Base-by-base conservation (phyloP, 345 rosid species). In the Lagerstroemia speciosa region DNA sequence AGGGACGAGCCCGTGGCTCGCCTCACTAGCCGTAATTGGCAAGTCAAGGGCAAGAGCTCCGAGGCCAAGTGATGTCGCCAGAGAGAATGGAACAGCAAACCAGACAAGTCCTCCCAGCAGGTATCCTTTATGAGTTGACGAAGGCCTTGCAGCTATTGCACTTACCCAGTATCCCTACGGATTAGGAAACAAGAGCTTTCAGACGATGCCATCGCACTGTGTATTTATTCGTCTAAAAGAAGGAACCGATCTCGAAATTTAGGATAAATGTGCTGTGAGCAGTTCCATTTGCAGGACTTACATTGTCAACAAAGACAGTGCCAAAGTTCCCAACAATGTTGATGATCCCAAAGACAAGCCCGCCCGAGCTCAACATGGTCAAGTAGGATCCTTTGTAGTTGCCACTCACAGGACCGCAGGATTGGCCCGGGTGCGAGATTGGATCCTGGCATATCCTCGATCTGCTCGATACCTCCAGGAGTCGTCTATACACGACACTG, bases 101-200 rank as follows among this genome's bases (percentile, higher is more conserved):
- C 98, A 93, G 17, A 93, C 92, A 22, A 93, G 86, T 27, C 96
- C 98, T 8, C 97, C 98, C 50, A 93, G 71, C 75, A 93, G 76
- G 79, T 90, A 93, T 11, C 98, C 98, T 73, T 89, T 90, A 68
- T 89, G 98, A 26, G 98, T 90, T 2, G 98, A 89, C 26, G 96
- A 87, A 74, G 97, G 98, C 52, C 96, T 69, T 11, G 98, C 98
- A 62, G 98, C 98, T 77, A 90, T 93, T 33, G 98, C 97, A 79
- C 97, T 89, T 72, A 93, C 89, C 98, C 98, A 93, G 71, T 93
- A 93, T 34, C 98, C 96, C 98, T 93, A 52, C 20, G 45, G 57
- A 50, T 45, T 71, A 33, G 14, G 15, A 41, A 2, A 24, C 38
- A 14, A 7, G 27, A 9, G 29, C 60, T 53, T n/a, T 53, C 60